A percentile compares a stretch with the other conserved stretches of the same genome.
phyloP scores from a whole-genome alignment of 2,329 filamentous ascomycete genomes.

The Colletotrichum orchidophilum region DNA sequence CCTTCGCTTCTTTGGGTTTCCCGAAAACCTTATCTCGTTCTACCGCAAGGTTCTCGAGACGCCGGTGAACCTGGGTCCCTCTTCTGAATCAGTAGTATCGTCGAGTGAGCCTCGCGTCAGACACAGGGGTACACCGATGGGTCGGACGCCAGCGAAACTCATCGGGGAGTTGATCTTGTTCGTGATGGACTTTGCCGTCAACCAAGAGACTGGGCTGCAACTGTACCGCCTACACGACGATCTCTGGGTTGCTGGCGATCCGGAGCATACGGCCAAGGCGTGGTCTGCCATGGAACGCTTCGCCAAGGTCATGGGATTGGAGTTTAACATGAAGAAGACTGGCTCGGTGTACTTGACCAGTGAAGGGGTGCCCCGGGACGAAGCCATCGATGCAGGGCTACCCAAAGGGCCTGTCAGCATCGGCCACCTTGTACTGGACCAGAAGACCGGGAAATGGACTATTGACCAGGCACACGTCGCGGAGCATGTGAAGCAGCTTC shows the following conservation, averaged over 20 bases:
- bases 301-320: constrained; percentile 44
- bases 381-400: constrained; percentile 43
- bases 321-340: constrained; percentile 52
- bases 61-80: constrained; percentile 61
- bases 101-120: constrained; percentile 54
- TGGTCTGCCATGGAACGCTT: constrained; percentile 55
- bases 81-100: constrained; percentile 56
- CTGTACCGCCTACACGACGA: constrained; percentile 69
- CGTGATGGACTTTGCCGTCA: constrained; percentile 72
- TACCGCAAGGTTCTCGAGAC: constrained; percentile 68
- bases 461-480: constrained; percentile 64
- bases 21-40: constrained; percentile 64
- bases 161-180: constrained; percentile 71
- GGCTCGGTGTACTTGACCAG: constrained; percentile 48
- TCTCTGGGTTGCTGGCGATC: constrained; percentile 53
- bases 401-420: constrained; percentile 62
- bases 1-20: constrained; percentile 67
- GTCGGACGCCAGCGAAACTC: constrained; percentile 66
- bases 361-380: constrained; percentile 30
- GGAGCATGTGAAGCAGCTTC: constrained; percentile 63
- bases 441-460: constrained; percentile 53
- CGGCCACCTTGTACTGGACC: constrained; percentile 64
- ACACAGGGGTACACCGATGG: constrained; percentile 67
- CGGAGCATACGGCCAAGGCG: constrained; percentile 48
- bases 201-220: constrained; percentile 63